These are phyloP conservation scores for Teunomyces lycoperdinae DNA, from an alignment of 805 yeast genomes.

Conservation along the genomic window DNA sequence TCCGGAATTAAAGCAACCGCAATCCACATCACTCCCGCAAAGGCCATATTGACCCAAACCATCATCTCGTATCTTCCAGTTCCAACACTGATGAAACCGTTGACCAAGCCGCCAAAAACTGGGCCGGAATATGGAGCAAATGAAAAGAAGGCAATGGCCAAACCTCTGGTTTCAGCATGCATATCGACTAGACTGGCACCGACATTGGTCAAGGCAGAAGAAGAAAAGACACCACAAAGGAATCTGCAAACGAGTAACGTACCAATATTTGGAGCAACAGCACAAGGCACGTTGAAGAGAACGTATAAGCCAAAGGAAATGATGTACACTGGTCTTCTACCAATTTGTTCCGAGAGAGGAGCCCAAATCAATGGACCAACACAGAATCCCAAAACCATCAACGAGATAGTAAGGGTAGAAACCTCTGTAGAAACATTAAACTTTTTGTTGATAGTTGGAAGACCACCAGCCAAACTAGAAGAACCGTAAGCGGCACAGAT, in stretches of 20 bases:
- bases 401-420: conserved; percentile 72
- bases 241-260: conserved; percentile 80
- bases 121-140: conserved; percentile 95
- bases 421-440: conserved; percentile 76
- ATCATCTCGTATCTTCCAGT: conserved; percentile 68
- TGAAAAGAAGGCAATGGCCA: conserved; percentile 87
- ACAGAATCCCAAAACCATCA: conserved; percentile 87
- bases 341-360: conserved; percentile 81
- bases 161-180: conserved; percentile 78
- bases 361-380: conserved; percentile 90
- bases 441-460: conserved; percentile 61
- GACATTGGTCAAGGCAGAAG: conserved; percentile 80
- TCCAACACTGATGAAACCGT: conserved; percentile 77
- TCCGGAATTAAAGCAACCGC: conserved; percentile 71
- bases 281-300: conserved; percentile 84
- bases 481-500: conserved; percentile 93
- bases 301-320: conserved; percentile 71
- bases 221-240: conserved; percentile 80
- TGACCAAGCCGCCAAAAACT: conserved; percentile 81
- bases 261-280: conserved; percentile 77
- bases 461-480: conserved; percentile 84
- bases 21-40: conserved; percentile 83
- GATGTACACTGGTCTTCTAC: conserved; percentile 81
- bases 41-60: conserved; percentile 91
- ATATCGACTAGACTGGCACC: conserved; percentile 92